Evolutionary conservation across 768 basidiomycete genomes (phyloP), one percentile per base, ranked within the genome.

Genomic region (Lactifluus piperatus): DNA sequence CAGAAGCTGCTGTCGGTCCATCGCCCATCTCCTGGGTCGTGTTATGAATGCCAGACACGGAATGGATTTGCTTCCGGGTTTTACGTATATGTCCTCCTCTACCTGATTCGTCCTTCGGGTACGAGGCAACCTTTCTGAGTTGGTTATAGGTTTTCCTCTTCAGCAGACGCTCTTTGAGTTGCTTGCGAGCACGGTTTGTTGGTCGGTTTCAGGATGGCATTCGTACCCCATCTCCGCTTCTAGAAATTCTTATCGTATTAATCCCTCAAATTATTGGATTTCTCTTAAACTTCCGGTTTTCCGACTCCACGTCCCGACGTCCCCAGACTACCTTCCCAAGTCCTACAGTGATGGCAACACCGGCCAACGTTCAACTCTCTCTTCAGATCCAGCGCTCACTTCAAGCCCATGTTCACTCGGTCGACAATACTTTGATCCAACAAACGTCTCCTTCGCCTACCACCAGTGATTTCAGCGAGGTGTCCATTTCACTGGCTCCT

Each of bases 401-500:
- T 49, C 58, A 60, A 18, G 24, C 47, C 10, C 58, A 55, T 44
- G 29, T 43, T 5, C 51, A 58, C 27, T 27, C 57, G 7, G 45
- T 53, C 24, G 57, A 58, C 20, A 29, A 26, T 41, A 37, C 51
- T 52, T 16, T 53, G 7, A 4, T 45, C 5, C 60, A 61, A 32
- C 55, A 56, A 37, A 56, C 55, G 2, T 61, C 60, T 14, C 60
- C 60, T 26, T 64, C 64, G 14, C 64, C 64, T 3, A 64, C 64
- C 8, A 50, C 55, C 29, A 63, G 64, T 36, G 62, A 64, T 16
- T 46, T 58, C 34, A 63, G 64, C 37, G 64, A 64, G 14, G 45
- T 32, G 20, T 61, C 61, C 10, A 27, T 51, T 48, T 54, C 58
- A n/a, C 24, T 50, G 5, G 29, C 64, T 11, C 37, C 57, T 18